These are phyloP conservation scores for Scheffersomyces ergatensis DNA, from an alignment of 805 yeast species.

Conservation along the genomic window DNA sequence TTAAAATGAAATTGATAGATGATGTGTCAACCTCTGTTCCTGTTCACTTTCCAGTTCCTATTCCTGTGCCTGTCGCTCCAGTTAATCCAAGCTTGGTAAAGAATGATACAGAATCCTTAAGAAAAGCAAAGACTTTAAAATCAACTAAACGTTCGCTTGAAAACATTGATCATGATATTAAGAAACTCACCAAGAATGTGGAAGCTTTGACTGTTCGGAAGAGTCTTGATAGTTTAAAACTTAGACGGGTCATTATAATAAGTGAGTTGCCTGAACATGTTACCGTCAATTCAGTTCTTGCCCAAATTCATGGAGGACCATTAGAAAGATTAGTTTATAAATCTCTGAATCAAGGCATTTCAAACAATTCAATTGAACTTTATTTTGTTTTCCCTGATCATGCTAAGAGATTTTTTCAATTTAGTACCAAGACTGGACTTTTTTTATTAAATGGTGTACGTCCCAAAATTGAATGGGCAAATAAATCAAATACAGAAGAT, in stretches of 20 bases:
- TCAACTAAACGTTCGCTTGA: neutral
- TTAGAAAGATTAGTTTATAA: constrained; percentile 45
- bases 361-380: constrained; percentile 32
- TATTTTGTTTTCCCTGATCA: constrained; percentile 51
- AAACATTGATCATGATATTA: neutral
- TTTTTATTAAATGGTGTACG: constrained; percentile 59
- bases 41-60: too few species aligned
- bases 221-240: neutral
- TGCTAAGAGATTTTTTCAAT: constrained; percentile 54
- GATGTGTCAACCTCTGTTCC: neutral
- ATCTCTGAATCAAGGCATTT: neutral
- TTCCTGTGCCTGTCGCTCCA: too few species aligned
- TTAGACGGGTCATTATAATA: constrained; percentile 30
- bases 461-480: constrained; percentile 48
- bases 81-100: too few species aligned
- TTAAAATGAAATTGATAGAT: neutral
- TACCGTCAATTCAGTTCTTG: constrained; percentile 48
- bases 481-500: constrained; percentile 19
- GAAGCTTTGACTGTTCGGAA: neutral
- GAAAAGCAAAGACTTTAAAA: too few species aligned
- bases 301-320: constrained; percentile 69
- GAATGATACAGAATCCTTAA: too few species aligned
- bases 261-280: constrained; percentile 39
- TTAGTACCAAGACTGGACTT: constrained; percentile 46
- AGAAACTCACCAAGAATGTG: too few species aligned